Evolutionary conservation across 768 basidiomycete genomes (phyloP), one percentile per base, ranked within the genome.

Genomic region (Saitozyma sp.): DNA sequence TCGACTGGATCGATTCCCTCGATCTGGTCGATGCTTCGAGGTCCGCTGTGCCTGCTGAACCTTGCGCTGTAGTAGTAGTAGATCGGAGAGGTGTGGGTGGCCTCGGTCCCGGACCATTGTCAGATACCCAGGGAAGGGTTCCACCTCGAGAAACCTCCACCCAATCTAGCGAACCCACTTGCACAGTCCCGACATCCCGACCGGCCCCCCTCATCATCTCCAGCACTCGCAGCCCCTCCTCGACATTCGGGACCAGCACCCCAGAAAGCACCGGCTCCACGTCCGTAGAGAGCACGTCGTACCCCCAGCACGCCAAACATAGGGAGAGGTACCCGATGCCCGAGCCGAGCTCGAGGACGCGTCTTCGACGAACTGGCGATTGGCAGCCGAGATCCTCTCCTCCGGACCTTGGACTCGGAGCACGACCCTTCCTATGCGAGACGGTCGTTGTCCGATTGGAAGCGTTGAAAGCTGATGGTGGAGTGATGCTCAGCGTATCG

Each of bases 281-380:
- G 78, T 93, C 91, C 1, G 91, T 92, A 1, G 89, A 86, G 40
- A 89, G 82, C 49, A 91, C 87, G 63, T 88, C 83, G 83, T 87
- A 91, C 64, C 88, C 89, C 43, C 88, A 81, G n/a, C 85, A 83
- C 61, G 83, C 79, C 63, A 92, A 80, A 17, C 84, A 84, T 50
- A 93, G 85, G 86, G 89, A 84, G 66, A 87, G 86, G 59, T 91
- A 84, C 50, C 91, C 92, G 41, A 89, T 86, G 19, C 92, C 92
- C 70, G 88, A 87, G 59, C 92, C 92, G 17, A 94, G 81, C 75
- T 95, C 92, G 60, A 92, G 80, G 8, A 84, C 87, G 58, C 29
- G 39, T 50, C n/a, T n/a, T n/a, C n/a, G n/a, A n/a, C n/a, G n/a
- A n/a, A n/a, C n/a, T n/a, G n/a, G n/a, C n/a, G n/a, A n/a, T n/a